Base-by-base conservation (phyloP, 2,329 filamentous ascomycete species). In the Sporothrix dimorphospora region DNA sequence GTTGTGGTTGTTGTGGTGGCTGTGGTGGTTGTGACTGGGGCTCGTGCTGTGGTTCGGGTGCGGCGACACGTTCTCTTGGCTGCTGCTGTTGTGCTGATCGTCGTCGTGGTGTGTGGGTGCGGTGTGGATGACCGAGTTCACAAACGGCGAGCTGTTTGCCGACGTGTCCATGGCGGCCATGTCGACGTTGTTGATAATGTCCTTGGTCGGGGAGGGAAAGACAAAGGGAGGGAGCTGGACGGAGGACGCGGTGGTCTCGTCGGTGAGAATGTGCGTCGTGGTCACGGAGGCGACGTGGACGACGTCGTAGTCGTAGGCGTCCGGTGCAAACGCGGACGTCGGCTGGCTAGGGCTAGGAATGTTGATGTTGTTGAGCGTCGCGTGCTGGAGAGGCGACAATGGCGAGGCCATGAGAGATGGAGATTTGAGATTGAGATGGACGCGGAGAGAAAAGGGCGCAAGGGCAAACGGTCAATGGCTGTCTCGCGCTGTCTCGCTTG, bases 1-100 rank as follows among this genome's bases (percentile, higher is more conserved):
- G 65, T 49, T 40, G 19, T 59, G 55, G 12, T 27, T 55, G 51
- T 34, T 34, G n/a, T n/a, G n/a, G n/a, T n/a, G n/a, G n/a, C n/a
- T n/a, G n/a, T 30, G 16, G 53, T 34, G 6, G 38, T 2, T 63
- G 57, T 42, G 38, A 21, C 59, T 65, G 38, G n/a, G 63, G 45
- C 45, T 51, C 8, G 45, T 11, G 65, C 14, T 45, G 47, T 4
- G 53, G 16, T 12, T 51, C 21, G 19, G 82, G 80, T 61, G 30
- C 11, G 84, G 82, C 72, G 77, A 69, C 49, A 81, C 74, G 78
- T 87, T 84, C 78, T 87, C 83, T 76, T 86, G 82, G 74, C 70
- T 73, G 73, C 55, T 70, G 51, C 59, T 55, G 69, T 69, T 66
- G 63, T 38, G 61, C 14, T 67, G 38, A 61, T 34, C 45, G 38